phyloP scores from a whole-genome alignment of 306 rosid species.

The Begonia peltatifolia region DNA sequence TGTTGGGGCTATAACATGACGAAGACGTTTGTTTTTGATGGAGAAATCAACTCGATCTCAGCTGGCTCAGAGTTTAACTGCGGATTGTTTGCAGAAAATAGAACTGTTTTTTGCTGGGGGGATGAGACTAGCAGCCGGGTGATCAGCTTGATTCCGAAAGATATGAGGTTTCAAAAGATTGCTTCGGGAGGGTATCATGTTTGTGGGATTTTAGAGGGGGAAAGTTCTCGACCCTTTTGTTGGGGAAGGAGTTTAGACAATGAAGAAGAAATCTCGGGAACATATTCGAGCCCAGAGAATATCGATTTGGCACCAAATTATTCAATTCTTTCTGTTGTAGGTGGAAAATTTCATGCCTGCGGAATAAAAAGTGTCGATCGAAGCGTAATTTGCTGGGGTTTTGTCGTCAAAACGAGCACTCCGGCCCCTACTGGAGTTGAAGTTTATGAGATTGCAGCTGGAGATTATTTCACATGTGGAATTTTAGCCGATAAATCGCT shows the following conservation, averaged over 20 bases:
- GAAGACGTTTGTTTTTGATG: conserved; percentile 52
- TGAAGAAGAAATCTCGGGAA: conserved; percentile 56
- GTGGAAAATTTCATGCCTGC: conserved; percentile 90
- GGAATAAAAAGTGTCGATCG: conserved; percentile 69
- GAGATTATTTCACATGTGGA: conserved; percentile 87
- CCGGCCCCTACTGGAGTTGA: conserved; percentile 39
- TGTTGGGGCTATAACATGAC: conserved; percentile 99
- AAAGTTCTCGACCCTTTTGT: conserved; percentile 43
- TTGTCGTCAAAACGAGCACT: conserved; percentile 45
- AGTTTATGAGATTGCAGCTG: conserved; percentile 67
- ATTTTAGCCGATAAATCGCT: conserved; percentile 58
- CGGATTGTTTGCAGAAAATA: conserved; percentile 70
- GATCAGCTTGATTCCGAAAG: conserved; percentile 38
- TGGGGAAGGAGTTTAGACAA: conserved; percentile 78
- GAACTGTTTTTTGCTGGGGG: conserved; percentile 84
- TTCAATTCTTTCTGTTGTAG: conserved; percentile 63
- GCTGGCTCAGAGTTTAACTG: conserved; percentile 86
- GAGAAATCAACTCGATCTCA: conserved; percentile 58
- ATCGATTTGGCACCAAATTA: conserved; percentile 64
- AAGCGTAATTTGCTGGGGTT: conserved; percentile 85
- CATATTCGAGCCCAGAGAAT: conserved; percentile 34
- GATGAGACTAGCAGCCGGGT: conserved; percentile 61
- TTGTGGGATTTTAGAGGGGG: conserved; percentile 70
- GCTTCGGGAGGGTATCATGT: conserved; percentile 85
- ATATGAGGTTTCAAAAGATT: conserved; percentile 48